Percentiles rank a stretch among this genome's conserved stretches.
These are phyloP conservation scores for Aegilops tauschii DNA, from an alignment of 176 grass and related monocot species.

Conservation along the genomic window DNA sequence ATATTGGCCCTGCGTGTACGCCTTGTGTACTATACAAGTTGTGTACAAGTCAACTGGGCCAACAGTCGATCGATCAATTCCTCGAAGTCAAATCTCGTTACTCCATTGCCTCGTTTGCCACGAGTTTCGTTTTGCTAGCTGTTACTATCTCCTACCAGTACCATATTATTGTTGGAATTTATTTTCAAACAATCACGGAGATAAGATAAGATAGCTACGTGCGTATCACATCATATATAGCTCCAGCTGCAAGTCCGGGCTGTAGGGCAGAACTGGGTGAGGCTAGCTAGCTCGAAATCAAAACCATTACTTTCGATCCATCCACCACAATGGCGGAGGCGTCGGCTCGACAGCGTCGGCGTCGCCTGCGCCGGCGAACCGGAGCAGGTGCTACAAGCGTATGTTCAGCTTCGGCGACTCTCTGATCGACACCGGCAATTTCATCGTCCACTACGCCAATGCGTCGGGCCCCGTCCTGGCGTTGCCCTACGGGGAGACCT, in stretches of 20 bases:
- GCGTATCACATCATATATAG: neutral
- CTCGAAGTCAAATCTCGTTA: too few relatives aligned
- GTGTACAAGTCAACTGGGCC: too few relatives aligned
- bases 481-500: conserved; percentile 70
- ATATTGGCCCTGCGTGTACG: too few relatives aligned
- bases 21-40: too few relatives aligned
- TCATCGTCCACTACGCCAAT: conserved; percentile 35
- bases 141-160: too few relatives aligned
- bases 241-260: neutral
- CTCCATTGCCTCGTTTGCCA: too few relatives aligned
- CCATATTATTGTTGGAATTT: too few relatives aligned
- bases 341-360: neutral
- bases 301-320: neutral
- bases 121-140: too few relatives aligned
- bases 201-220: too few relatives aligned
- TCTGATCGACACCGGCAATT: conserved; percentile 66
- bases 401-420: conserved; percentile 74
- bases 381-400: conserved; percentile 38
- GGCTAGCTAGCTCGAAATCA: too few relatives aligned
- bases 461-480: conserved; percentile 29
- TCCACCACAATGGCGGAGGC: neutral
- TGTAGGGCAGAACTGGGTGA: neutral
- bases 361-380: neutral
- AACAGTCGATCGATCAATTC: too few relatives aligned
- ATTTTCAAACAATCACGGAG: too few relatives aligned